A percentile compares a stretch with the other conserved stretches of the same genome.
phyloP scores from a whole-genome alignment of 176 grass and related monocot genomes.

The Paspalum vaginatum region DNA sequence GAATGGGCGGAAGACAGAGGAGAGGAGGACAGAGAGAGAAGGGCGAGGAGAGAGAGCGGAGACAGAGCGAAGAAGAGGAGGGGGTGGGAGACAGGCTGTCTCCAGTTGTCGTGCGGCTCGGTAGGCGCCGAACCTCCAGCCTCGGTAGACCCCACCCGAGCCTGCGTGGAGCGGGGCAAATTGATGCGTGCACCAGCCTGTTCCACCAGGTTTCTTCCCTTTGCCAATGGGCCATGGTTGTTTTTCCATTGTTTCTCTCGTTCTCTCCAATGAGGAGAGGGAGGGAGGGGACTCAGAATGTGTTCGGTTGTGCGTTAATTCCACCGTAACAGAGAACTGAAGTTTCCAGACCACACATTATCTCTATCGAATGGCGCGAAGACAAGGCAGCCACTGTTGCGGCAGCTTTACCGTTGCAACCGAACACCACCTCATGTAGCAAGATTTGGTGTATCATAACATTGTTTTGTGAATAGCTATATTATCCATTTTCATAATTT shows the following conservation, averaged over 20 bases:
- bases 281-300: too few species aligned
- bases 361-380: too few species aligned
- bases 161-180: constrained; percentile 50
- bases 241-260: not conserved
- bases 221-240: not conserved
- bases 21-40: constrained; percentile 30
- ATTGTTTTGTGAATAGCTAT: too few species aligned
- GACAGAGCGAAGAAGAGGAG: constrained; percentile 45
- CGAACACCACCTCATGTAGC: too few species aligned
- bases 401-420: too few species aligned
- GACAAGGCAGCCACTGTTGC: too few species aligned
- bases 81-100: constrained; percentile 90
- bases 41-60: constrained; percentile 23
- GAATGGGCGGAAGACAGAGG: constrained; percentile 7
- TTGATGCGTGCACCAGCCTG: constrained; percentile 34
- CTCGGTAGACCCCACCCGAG: constrained; percentile 47
- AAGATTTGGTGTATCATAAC: too few species aligned
- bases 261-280: too few species aligned
- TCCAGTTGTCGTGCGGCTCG: constrained; percentile 83
- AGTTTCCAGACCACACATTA: too few species aligned
- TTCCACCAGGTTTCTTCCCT: not conserved
- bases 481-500: too few species aligned
- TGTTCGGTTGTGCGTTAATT: too few species aligned
- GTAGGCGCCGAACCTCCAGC: constrained; percentile 45
- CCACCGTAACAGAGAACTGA: too few species aligned